These are phyloP conservation scores for Cercophora scortea DNA, from an alignment of 495 filamentous ascomycete genomes.

Conservation along the genomic window DNA sequence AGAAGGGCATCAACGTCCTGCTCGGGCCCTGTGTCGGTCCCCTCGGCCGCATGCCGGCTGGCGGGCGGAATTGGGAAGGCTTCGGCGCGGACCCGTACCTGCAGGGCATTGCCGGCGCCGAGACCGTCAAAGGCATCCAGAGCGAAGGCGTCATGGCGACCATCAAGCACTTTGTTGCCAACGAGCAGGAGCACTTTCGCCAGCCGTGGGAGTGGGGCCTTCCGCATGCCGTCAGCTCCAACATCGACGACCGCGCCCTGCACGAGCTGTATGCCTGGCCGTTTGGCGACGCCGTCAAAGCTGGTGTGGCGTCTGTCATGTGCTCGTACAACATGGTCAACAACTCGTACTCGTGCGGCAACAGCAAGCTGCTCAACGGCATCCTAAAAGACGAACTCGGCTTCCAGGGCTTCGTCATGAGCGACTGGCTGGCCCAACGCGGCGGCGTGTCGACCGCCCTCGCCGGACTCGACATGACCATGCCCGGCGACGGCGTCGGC, in stretches of 20 bases:
- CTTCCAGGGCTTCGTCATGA: slow-evolving; percentile 91
- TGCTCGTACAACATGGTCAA: slow-evolving; percentile 88
- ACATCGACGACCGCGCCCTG: slow-evolving; percentile 73
- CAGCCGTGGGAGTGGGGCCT: slow-evolving; percentile 77
- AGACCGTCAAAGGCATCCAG: slow-evolving; percentile 67
- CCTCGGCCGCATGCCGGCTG: slow-evolving; percentile 61
- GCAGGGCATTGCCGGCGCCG: slow-evolving; percentile 56
- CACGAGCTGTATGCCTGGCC: slow-evolving; percentile 89
- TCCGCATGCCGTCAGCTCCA: slow-evolving; percentile 67
- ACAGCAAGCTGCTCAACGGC: slow-evolving; percentile 86
- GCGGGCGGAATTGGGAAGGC: slow-evolving; percentile 70
- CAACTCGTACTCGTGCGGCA: slow-evolving; percentile 83
- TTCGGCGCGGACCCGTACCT: slow-evolving; percentile 69
- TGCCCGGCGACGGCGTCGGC: slow-evolving; percentile 80
- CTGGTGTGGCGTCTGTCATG: slow-evolving; percentile 85
- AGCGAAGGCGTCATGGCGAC: slow-evolving; percentile 64
- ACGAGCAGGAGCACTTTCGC: slow-evolving; percentile 69
- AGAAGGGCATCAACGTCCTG: slow-evolving; percentile 65
- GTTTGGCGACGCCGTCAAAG: slow-evolving; percentile 76
- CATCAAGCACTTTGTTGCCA: slow-evolving; percentile 66
- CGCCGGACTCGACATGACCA: slow-evolving; percentile 86
- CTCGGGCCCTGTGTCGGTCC: slow-evolving; percentile 64
- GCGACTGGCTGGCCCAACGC: slow-evolving; percentile 87
- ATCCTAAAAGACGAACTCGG: slow-evolving; percentile 91
- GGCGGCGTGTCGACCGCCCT: slow-evolving; percentile 73